Evolutionary conservation across 169 alveolate species (phyloP).

Genomic region (Plasmodium yoelii): DNA sequence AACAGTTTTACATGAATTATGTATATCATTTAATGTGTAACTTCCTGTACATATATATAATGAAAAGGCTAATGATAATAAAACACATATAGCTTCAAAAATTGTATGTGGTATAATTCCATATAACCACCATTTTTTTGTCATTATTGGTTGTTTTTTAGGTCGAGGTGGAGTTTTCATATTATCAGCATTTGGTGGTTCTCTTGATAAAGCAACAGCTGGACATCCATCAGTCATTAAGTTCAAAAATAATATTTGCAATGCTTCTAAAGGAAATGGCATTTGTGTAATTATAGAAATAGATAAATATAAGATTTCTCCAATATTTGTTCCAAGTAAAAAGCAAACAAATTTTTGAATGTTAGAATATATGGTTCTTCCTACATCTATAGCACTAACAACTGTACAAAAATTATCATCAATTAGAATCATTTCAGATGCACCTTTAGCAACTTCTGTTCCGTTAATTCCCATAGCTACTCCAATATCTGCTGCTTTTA

Average conservation of each 20-base stretch:
- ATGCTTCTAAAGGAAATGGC: conserved; percentile 93
- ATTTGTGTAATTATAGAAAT: conserved; percentile 88
- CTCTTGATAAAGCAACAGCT: conserved; percentile 94
- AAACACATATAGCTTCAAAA: conserved; percentile 91
- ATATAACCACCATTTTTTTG: conserved; percentile 92
- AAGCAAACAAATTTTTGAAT: conserved; percentile 95
- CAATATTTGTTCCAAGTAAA: conserved; percentile 93
- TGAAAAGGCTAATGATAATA: conserved; percentile 87
- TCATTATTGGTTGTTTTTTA: conserved; percentile 91
- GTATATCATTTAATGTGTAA: conserved; percentile 80
- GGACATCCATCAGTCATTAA: conserved; percentile 95
- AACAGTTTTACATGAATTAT: conserved; percentile 82
- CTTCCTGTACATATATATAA: conserved; percentile 91
- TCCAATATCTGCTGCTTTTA: conserved; percentile 98
- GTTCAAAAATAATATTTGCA: conserved; percentile 91
- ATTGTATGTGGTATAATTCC: conserved; percentile 93
- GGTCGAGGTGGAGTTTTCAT: conserved; percentile 92
- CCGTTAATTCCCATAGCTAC: conserved; percentile 99
- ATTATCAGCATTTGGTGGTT: conserved; percentile 92
- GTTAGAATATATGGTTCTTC: conserved; percentile 95
- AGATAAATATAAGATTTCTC: conserved; percentile 91
- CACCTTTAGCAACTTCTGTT: conserved; percentile 99
- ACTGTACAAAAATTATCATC: conserved; percentile 99
- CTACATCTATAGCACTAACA: conserved; percentile 99
- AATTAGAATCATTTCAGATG: conserved; percentile 99